Evolutionary conservation across 176 grass and related monocot species (phyloP).

Genomic region (Aegilops longissima): DNA sequence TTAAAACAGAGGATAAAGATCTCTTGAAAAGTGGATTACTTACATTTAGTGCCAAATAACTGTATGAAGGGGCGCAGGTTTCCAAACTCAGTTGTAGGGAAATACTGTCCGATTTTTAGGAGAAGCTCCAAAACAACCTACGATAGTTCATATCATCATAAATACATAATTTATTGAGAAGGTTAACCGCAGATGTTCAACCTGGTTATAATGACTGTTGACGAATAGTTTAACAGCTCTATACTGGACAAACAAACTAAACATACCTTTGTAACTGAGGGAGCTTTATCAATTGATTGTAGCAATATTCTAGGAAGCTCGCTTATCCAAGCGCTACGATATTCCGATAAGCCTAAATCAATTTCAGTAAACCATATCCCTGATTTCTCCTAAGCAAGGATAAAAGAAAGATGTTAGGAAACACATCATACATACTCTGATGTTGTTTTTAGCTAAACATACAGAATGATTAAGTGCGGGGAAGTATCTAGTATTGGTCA

Average conservation of each 20-base stretch:
- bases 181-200: neutral
- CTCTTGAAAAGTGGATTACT: constrained; percentile 13
- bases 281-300: constrained; percentile 52
- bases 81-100: constrained; percentile 43
- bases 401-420: constrained; percentile 15
- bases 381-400: constrained; percentile 36
- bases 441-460: neutral
- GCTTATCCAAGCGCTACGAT: constrained; percentile 55
- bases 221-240: neutral
- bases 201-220: neutral
- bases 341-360: constrained; percentile 33
- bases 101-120: constrained; percentile 62
- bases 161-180: constrained; percentile 29
- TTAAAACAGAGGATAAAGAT: neutral
- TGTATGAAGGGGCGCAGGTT: constrained; percentile 44
- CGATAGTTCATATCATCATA: constrained; percentile 10
- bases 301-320: constrained; percentile 58
- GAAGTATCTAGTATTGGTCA: neutral
- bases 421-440: neutral
- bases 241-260: constrained; percentile 21
- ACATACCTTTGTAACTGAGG: constrained; percentile 58
- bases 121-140: constrained; percentile 83
- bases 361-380: constrained; percentile 18
- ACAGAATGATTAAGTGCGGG: neutral
- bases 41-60: constrained; percentile 74